Conservation (phyloP, 2,329 filamentous ascomycete species). For the Venturia oleaginea region DNA sequence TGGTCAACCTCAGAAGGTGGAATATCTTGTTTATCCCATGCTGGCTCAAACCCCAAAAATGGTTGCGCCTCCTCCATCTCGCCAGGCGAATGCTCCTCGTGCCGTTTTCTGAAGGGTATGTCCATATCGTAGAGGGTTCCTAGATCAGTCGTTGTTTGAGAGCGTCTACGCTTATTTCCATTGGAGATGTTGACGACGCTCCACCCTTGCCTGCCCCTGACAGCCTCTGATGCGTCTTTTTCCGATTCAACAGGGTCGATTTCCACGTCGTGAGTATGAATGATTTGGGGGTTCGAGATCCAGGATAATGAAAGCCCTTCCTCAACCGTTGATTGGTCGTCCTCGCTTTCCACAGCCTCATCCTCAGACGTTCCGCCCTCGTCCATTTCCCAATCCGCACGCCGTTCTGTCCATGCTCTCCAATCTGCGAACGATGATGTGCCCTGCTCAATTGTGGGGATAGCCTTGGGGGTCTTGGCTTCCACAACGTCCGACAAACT, state of each 20-base stretch:
- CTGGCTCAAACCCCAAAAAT: not conserved
- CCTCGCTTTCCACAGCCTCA: slow-evolving; percentile 9
- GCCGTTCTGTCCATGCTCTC: slow-evolving; percentile 38
- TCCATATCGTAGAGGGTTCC: not conserved
- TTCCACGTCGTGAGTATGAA: not conserved
- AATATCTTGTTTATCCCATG: not conserved
- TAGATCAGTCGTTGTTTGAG: not conserved
- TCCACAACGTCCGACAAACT: slow-evolving; percentile 19
- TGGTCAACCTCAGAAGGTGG: not conserved
- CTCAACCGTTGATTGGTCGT: not conserved
- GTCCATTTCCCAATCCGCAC: slow-evolving; percentile 40
- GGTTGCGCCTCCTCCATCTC: not conserved
- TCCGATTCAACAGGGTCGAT: not conserved
- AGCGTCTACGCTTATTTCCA: not conserved
- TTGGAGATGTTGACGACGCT: not conserved
- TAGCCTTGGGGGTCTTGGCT: slow-evolving; percentile 19
- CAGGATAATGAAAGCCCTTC: not conserved
- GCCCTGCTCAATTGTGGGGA: slow-evolving; percentile 24
- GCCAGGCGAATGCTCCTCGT: not conserved
- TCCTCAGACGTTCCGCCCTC: slow-evolving; percentile 15
- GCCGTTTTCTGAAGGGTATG: slow-evolving; percentile 2
- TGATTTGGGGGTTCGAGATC: not conserved
- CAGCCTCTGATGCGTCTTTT: not conserved
- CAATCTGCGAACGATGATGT: slow-evolving; percentile 36
- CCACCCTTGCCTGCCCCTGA: not conserved